phyloP scores from a whole-genome alignment of 768 basidiomycete genomes.

The Cystofilobasidium ferigula region DNA sequence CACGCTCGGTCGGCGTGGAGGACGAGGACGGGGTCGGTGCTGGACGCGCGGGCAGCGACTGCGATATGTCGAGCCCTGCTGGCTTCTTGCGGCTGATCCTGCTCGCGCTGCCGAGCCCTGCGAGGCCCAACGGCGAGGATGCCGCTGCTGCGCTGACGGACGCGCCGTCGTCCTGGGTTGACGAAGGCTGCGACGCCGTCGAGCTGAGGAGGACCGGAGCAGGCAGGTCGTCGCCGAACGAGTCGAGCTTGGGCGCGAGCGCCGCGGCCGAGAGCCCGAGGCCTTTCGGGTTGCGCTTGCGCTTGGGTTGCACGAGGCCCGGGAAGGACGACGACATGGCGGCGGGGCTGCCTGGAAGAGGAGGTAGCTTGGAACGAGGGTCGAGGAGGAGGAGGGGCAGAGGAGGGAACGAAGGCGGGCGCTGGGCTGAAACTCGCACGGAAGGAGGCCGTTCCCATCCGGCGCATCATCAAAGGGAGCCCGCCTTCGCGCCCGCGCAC shows the following conservation, averaged over 20 bases:
- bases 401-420: background rate
- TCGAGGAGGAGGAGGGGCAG: background rate
- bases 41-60: slow-evolving; percentile 33
- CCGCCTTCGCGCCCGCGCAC: too few species aligned
- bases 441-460: too few species aligned
- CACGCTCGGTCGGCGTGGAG: slow-evolving; percentile 3
- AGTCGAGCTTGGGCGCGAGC: slow-evolving; percentile 20
- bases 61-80: slow-evolving; percentile 34
- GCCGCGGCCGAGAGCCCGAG: slow-evolving; percentile 55
- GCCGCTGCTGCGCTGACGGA: background rate
- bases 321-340: slow-evolving; percentile 18
- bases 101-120: slow-evolving; percentile 21
- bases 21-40: slow-evolving; percentile 31
- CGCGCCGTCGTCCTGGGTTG: background rate
- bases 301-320: slow-evolving; percentile 33
- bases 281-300: slow-evolving; percentile 85
- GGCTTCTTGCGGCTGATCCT: slow-evolving; percentile 36
- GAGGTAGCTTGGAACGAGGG: background rate
- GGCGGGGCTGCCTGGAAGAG: background rate
- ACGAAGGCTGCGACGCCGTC: background rate
- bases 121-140: background rate
- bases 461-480: too few species aligned
- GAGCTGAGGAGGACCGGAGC: background rate
- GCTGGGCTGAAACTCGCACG: background rate
- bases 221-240: slow-evolving; percentile 6